Evolutionary conservation across 495 filamentous ascomycete genomes (phyloP).

Genomic region (Xylaria grammica): DNA sequence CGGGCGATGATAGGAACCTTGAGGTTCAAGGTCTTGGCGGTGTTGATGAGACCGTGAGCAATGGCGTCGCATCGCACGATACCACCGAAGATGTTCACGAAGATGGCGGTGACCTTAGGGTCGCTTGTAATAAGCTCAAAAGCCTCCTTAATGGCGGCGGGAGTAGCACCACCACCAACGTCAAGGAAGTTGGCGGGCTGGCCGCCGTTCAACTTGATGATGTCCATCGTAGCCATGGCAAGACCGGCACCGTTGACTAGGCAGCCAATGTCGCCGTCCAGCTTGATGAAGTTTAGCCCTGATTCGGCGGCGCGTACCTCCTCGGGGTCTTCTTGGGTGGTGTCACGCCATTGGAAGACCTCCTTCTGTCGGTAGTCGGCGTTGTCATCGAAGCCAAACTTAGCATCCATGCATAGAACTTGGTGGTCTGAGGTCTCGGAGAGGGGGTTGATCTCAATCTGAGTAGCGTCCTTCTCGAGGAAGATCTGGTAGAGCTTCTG

Average conservation of each 20-base stretch:
- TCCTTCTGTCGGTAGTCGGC: slow-evolving; percentile 98
- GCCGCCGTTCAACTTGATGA: slow-evolving; percentile 99
- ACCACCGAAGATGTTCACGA: slow-evolving; percentile 99
- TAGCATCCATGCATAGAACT: slow-evolving; percentile 98
- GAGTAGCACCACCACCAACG: slow-evolving; percentile 95
- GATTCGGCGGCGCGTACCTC: slow-evolving; percentile 95
- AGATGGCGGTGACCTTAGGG: slow-evolving; percentile 97
- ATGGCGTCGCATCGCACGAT: slow-evolving; percentile 98
- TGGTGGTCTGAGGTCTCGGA: slow-evolving; percentile 97
- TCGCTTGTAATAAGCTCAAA: slow-evolving; percentile 99
- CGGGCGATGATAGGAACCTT: slow-evolving; percentile 95
- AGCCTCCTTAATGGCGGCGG: slow-evolving; percentile 93
- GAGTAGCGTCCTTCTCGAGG: slow-evolving; percentile 96
- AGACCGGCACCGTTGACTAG: slow-evolving; percentile 98
- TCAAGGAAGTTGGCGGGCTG: slow-evolving; percentile 98
- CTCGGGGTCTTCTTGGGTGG: slow-evolving; percentile 92
- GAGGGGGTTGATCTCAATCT: slow-evolving; percentile 99
- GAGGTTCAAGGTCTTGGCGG: slow-evolving; percentile 90
- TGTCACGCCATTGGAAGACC: slow-evolving; percentile 90
- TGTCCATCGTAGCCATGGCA: slow-evolving; percentile 99
- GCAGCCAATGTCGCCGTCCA: slow-evolving; percentile 98
- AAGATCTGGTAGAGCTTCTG: slow-evolving; percentile 99
- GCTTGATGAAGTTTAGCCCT: slow-evolving; percentile 99
- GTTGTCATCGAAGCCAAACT: slow-evolving; percentile 97
- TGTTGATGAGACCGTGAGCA: slow-evolving; percentile 92